phyloP scores from a whole-genome alignment of 176 grass and related monocot species.

The Phragmites australis region DNA sequence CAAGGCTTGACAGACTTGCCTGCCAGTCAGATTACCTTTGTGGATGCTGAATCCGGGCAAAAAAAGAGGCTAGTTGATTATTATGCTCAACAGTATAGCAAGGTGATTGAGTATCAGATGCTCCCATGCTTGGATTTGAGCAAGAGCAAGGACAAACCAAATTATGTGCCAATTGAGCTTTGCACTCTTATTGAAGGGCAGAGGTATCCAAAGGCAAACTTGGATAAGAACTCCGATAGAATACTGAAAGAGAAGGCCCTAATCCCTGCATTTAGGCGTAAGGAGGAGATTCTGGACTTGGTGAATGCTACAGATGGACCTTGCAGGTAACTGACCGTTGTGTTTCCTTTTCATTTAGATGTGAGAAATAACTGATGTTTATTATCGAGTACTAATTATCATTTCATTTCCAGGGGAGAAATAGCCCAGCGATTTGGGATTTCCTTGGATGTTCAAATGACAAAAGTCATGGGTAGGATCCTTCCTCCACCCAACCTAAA shows the following conservation, averaged over 20 bases:
- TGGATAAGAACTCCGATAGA: conserved; percentile 28
- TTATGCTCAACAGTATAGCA: conserved; percentile 35
- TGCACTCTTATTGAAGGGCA: conserved; percentile 57
- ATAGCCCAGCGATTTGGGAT: conserved; percentile 48
- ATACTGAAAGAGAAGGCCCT: conserved; percentile 8
- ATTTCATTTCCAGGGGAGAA: conserved; percentile 54
- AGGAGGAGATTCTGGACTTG: conserved; percentile 33
- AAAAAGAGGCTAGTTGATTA: conserved; percentile 48
- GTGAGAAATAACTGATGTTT: neutral
- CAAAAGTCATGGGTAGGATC: conserved; percentile 51
- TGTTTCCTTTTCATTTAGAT: neutral
- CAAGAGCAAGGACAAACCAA: conserved; percentile 54
- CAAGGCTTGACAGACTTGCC: conserved; percentile 49
- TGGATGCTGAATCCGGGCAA: conserved; percentile 48
- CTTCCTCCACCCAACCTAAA: conserved; percentile 48
- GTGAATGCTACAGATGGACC: conserved; percentile 51
- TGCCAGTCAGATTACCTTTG: conserved; percentile 46
- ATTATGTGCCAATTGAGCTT: conserved; percentile 61
- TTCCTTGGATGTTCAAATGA: conserved; percentile 54
- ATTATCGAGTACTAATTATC: conserved; percentile 15
- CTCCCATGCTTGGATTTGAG: conserved; percentile 70
- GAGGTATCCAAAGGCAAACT: conserved; percentile 50
- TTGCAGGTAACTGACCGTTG: conserved; percentile 48
- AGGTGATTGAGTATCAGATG: conserved; percentile 41
- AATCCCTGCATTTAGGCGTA: conserved; percentile 22